Evolutionary conservation across 2,329 filamentous ascomycete species (phyloP).

Genomic region (Diplodia mutila): DNA sequence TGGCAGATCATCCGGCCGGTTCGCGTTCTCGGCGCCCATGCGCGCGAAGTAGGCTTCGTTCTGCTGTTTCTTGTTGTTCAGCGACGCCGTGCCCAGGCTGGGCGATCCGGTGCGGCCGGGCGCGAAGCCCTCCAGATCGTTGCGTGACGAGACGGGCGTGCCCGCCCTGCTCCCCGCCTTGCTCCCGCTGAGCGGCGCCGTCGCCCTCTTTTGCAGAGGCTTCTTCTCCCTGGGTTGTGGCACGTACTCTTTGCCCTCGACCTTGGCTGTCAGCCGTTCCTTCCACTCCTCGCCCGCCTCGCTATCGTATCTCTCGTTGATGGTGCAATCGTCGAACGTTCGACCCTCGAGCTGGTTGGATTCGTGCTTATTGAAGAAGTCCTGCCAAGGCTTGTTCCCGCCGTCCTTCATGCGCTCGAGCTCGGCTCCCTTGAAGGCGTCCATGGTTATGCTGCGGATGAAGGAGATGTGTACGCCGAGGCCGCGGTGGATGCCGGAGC

Average conservation of each 20-base stretch:
- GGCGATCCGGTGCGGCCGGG: slow-evolving; percentile 42
- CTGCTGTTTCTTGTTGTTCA: slow-evolving; percentile 58
- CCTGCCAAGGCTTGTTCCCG: slow-evolving; percentile 84
- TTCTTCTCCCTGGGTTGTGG: slow-evolving; percentile 60
- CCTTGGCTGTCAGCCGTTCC: slow-evolving; percentile 82
- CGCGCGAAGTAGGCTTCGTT: slow-evolving; percentile 91
- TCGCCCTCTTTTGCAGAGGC: slow-evolving; percentile 38
- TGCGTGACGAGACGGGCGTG: slow-evolving; percentile 42
- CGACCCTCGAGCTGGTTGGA: slow-evolving; percentile 50
- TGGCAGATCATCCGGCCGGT: slow-evolving; percentile 71
- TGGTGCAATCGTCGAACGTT: slow-evolving; percentile 83
- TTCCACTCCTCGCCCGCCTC: slow-evolving; percentile 96
- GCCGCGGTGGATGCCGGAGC: slow-evolving; percentile 90
- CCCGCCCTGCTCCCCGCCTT: slow-evolving; percentile 42
- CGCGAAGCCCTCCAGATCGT: slow-evolving; percentile 36
- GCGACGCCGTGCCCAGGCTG: slow-evolving; percentile 43
- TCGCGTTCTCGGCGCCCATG: slow-evolving; percentile 81
- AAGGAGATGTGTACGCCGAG: slow-evolving; percentile 98
- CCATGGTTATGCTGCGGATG: slow-evolving; percentile 96
- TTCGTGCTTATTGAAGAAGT: slow-evolving; percentile 73
- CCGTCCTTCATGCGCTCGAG: slow-evolving; percentile 92
- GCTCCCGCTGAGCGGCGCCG: slow-evolving; percentile 36
- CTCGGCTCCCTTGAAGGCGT: slow-evolving; percentile 92
- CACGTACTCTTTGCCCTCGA: slow-evolving; percentile 86
- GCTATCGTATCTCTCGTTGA: slow-evolving; percentile 86